phyloP scores from a whole-genome alignment of 169 alveolate species.

The Babesia ovata region DNA sequence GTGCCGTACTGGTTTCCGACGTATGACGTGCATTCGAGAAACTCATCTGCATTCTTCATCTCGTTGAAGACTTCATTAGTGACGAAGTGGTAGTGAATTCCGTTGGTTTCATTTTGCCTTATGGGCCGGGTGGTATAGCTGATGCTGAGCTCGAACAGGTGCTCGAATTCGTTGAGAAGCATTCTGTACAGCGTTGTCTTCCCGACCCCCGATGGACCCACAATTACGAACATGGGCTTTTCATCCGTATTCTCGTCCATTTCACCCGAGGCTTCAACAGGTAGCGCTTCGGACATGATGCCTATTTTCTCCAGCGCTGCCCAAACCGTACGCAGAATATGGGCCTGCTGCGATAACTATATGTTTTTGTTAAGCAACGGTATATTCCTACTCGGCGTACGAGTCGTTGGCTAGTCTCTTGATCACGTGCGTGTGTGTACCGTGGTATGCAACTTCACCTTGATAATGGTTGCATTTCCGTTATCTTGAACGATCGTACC shows the following conservation, averaged over 20 bases:
- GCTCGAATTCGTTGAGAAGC: constrained; percentile 71
- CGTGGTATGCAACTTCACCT: no score
- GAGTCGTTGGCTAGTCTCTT: no score
- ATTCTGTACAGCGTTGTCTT: constrained; percentile 83
- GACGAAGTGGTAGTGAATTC: constrained; percentile 82
- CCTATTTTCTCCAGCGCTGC: no score
- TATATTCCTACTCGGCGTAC: no score
- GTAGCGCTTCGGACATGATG: no score
- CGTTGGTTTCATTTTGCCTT: constrained; percentile 84
- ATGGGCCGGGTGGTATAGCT: constrained; percentile 86
- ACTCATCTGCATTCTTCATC: constrained; percentile 76
- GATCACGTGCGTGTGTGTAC: no score
- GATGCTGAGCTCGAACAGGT: constrained; percentile 77
- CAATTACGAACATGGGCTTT: constrained; percentile 79
- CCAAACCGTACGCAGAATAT: no score
- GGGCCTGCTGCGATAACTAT: no score
- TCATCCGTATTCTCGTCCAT: constrained; percentile 1
- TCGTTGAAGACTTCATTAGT: constrained; percentile 79
- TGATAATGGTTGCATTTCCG: no score
- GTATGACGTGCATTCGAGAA: constrained; percentile 81
- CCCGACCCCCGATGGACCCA: constrained; percentile 94
- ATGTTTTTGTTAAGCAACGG: no score
- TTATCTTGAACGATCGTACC: no score
- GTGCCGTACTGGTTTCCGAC: constrained; percentile 88
- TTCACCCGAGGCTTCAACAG: background rate